Evolutionary conservation across 768 basidiomycete species (phyloP), one percentile per base, ranked within the genome.

Genomic region (Termitomyces titanicus): DNA sequence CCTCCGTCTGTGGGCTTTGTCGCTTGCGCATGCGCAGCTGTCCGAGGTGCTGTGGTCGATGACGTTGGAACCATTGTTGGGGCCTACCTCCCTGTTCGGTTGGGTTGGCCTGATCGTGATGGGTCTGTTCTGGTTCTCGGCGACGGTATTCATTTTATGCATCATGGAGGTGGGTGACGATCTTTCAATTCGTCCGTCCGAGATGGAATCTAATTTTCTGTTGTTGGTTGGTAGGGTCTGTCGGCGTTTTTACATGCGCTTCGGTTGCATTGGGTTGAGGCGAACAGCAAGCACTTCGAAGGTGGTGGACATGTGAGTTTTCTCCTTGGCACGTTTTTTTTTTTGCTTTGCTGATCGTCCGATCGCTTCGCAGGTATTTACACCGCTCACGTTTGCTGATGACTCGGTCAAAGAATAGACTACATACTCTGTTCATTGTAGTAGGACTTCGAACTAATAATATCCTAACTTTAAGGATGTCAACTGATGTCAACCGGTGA

Each of bases 221-320:
- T 29, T 9, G 29, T 15, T 58, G 37, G 15, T 58, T 56, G 57
- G 47, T 63, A 94, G 91, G 94, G 96, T 62, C 78, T 98, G 33
- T 93, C 90, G 64, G 96, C 96, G 35, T 98, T 98, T 77, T 72
- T 98, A 70, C 96, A 98, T 70, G 96, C 96, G 7, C 81, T 98
- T 59, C 86, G 96, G 66, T 79, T 98, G 62, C 96, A 98, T 72
- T 98, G 96, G 94, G 96, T 98, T 56, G 95, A 98, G 72, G 92
- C 88, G 51, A 97, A 96, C 76, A 94, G 94, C 74, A 96, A 97
- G 78, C 93, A 94, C 67, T 96, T 89, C 68, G 84, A 89, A 70
- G 94, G 91, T 33, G 89, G 82, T 56, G 94, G 93, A 70, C 84
- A 94, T 77, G 92, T 93, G 74, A 70, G 35, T 11, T 49, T 49